phyloP scores from a whole-genome alignment of 2,329 filamentous ascomycete genomes.

The Helicocarpus griseus region DNA sequence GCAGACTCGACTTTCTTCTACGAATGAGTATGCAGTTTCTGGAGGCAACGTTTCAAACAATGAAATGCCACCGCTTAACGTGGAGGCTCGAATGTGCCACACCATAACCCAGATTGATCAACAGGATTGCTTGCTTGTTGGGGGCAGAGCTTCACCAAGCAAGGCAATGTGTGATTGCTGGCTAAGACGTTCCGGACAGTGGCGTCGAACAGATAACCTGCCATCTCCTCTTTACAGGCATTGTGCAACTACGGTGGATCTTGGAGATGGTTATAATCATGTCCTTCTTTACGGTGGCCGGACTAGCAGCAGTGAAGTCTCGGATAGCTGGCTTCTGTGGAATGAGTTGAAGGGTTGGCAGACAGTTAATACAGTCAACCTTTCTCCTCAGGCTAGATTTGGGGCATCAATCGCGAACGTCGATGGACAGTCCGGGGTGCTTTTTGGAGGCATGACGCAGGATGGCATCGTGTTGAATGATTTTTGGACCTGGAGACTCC shows the following conservation, averaged over 20 bases:
- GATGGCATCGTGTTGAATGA: constrained; percentile 55
- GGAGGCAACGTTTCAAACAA: constrained; percentile 37
- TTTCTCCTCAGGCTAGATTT: constrained; percentile 43
- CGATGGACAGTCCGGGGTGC: constrained; percentile 45
- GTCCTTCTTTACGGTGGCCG: constrained; percentile 57
- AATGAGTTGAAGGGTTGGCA: constrained; percentile 42
- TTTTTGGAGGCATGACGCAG: constrained; percentile 61
- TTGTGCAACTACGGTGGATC: constrained; percentile 43
- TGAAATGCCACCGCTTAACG: constrained; percentile 32
- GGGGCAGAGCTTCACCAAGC: constrained; percentile 69
- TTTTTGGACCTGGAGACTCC: constrained; percentile 56
- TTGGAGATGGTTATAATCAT: constrained; percentile 27
- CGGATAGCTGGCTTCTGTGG: constrained; percentile 49
- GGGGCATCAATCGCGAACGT: constrained; percentile 41
- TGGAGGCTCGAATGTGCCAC: constrained; percentile 57
- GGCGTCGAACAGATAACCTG: constrained; percentile 58
- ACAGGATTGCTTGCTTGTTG: constrained; percentile 55
- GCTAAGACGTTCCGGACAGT: constrained; percentile 54
- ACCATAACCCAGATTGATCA: constrained; percentile 58
- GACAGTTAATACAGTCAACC: constrained; percentile 26
- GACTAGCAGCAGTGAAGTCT: constrained; percentile 38
- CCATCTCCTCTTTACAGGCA: constrained; percentile 68
- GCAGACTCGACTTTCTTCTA: constrained; percentile 39
- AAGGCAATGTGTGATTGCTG: constrained; percentile 64
- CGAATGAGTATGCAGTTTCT: constrained; percentile 38